phyloP scores from a whole-genome alignment of 305 asterid genomes.

The Ruellia speciosa region DNA sequence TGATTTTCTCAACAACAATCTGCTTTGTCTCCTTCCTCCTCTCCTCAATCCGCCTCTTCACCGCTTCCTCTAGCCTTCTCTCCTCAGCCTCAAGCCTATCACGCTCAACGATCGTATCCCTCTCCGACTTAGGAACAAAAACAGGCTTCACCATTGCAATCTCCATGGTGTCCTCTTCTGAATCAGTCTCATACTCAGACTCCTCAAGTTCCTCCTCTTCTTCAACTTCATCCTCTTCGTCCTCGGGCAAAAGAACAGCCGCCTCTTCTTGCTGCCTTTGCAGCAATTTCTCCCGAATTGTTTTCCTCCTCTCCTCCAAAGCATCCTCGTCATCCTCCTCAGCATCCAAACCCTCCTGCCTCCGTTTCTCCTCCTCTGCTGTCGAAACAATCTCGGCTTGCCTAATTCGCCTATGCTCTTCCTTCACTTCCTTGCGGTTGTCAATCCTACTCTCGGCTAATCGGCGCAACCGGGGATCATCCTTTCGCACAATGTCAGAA shows the following conservation, averaged over 20 bases:
- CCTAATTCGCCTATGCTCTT: slow-evolving; percentile 82
- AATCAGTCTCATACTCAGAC: slow-evolving; percentile 87
- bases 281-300: slow-evolving; percentile 57
- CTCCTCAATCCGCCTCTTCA: slow-evolving; percentile 62
- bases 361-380: slow-evolving; percentile 64
- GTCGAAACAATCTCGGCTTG: slow-evolving; percentile 92
- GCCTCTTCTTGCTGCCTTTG: slow-evolving; percentile 73
- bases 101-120: slow-evolving; percentile 86
- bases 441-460: slow-evolving; percentile 76
- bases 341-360: slow-evolving; percentile 49
- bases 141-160: slow-evolving; percentile 85
- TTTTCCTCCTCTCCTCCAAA: slow-evolving; percentile 68
- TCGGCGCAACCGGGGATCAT: slow-evolving; percentile 80
- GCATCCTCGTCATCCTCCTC: slow-evolving; percentile 87
- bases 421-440: slow-evolving; percentile 75
- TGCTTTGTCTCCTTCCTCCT: slow-evolving; percentile 73
- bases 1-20: slow-evolving; percentile 75
- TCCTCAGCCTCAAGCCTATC: slow-evolving; percentile 90
- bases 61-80: slow-evolving; percentile 65
- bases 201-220: slow-evolving; percentile 62
- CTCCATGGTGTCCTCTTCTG: slow-evolving; percentile 77
- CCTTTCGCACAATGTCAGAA: slow-evolving; percentile 39
- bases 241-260: slow-evolving; percentile 48
- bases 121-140: slow-evolving; percentile 72
- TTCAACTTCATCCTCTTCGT: slow-evolving; percentile 72